These are phyloP conservation scores for Brassica carinata DNA, from an alignment of 345 rosid species.

Conservation along the genomic window DNA sequence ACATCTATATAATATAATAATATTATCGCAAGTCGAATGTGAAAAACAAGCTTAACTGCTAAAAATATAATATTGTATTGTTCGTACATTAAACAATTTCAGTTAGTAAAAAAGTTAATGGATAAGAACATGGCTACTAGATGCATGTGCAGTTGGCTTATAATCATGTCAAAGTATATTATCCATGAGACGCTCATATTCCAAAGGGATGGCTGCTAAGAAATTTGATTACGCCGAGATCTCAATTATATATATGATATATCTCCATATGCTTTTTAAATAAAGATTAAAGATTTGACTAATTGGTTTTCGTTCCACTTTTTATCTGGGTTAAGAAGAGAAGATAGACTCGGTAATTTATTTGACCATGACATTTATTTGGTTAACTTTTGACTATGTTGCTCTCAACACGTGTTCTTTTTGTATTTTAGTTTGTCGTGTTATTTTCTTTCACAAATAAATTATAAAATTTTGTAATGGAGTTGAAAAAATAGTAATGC, in stretches of 20 bases:
- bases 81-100: neutral
- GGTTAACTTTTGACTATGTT: neutral
- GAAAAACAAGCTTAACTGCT: conserved; percentile 23
- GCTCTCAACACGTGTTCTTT: neutral
- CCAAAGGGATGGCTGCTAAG: conserved; percentile 19
- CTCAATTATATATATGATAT: neutral
- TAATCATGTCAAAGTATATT: conserved; percentile 21
- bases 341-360: neutral
- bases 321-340: neutral
- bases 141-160: neutral
- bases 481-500: neutral
- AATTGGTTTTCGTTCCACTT: neutral
- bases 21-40: conserved; percentile 14
- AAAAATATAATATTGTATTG: neutral
- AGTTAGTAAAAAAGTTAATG: conserved; percentile 9
- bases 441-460: neutral
- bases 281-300: conserved; percentile 1
- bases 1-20: neutral
- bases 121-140: conserved; percentile 17
- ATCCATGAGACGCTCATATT: neutral
- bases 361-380: neutral
- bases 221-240: neutral
- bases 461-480: neutral
- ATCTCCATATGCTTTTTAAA: neutral
- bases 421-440: neutral